Base-by-base conservation (phyloP, 352 stramenopile genomes). In the Phytophthora sojae region DNA sequence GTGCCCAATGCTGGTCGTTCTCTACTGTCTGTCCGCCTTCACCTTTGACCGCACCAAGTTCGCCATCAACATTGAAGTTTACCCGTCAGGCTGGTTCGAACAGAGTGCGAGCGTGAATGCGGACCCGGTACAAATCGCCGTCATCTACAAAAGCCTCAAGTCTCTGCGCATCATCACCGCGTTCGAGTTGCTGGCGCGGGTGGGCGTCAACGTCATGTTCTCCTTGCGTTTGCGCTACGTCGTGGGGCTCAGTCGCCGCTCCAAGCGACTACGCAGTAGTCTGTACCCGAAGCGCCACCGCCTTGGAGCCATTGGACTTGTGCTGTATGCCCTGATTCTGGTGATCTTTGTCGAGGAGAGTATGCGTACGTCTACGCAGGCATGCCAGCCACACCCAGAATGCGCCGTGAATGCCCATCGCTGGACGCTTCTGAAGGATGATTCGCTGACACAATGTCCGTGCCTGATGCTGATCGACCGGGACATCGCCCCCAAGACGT, bases 381-480 rank as follows among this genome's bases (percentile, higher is more conserved):
- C 52, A 0, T 83, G 73, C 19, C 9, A 25, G 0, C 14, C n/a
- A 1, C 50, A 80, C 14, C 35, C 57, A 0, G 64, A 82, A 26
- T 87, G 79, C 47, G 50, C 53, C 4, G 32, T 70, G 2, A 44
- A 75, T n/a, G 70, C 75, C 0, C 54, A 73, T 23, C 57, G 72
- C 26, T 80, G 71, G 67, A 71, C 42, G 6, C n/a, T 63, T 37
- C 15, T 60, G 2, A 50, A 69, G 6, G 44, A 42, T 8, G 29
- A 51, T 17, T 64, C 39, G 1, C 21, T 69, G 42, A 57, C 44
- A 3, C 57, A 81, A 5, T 87, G 77, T 23, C 75, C 75, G 23
- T 88, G 80, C 23, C 51, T 88, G 15, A 62, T 76, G 4, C 61
- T 77, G 45, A 80, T 84, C 42, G 76, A 82, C 39, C 39, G 57